Base-by-base conservation (phyloP, 345 rosid species). In the Orychophragmus violaceus region DNA sequence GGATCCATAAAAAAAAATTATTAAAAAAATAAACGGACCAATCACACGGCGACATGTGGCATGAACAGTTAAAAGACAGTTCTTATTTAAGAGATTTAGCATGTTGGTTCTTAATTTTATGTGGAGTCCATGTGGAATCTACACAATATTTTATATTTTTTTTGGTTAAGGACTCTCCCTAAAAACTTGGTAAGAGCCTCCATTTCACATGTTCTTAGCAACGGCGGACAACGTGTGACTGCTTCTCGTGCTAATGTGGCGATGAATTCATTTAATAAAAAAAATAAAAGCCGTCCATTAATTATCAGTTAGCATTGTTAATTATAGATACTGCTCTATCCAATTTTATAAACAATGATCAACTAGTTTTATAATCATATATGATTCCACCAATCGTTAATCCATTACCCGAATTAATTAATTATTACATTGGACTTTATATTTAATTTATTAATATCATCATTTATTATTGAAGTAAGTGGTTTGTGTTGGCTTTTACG, bases 401-500 rank as follows among this genome's bases (percentile, higher is more conserved):
- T 14, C 19, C 45, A 39, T n/a, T 14, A 39, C 6, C 19, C 6
- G 46, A 41, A 4, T 41, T 14, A 41, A 16, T 8, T 41, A 14
- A 14, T 41, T n/a, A n/a, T n/a, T 41, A 41, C 3, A 41, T n/a
- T 41, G 46, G 46, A 41, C 8, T 14, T 41, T 37, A 5, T 41
- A 41, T 14, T 14, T 41, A 6, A 19, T 41, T 14, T 41, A 41
- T 42, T 41, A 8, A 25, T 3, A 41, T 41, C 46, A 41, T 41
- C n/a, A 41, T 41, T 49, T 28, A 60, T 69, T n/a, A 52, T 54
- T 44, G 57, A 33, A 72, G 66, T 48, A 45, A 57, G 50, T 63
- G 64, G 19, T 63, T 72, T 64, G n/a, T 39, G 45, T 64, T 64
- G 76, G 70, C 56, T 70, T 35, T 37, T 61, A 49, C 42, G 65